Percentiles rank a stretch among this genome's conserved stretches.
phyloP scores from a whole-genome alignment of 441 rosid species.

The Gossypium schwendimanii region DNA sequence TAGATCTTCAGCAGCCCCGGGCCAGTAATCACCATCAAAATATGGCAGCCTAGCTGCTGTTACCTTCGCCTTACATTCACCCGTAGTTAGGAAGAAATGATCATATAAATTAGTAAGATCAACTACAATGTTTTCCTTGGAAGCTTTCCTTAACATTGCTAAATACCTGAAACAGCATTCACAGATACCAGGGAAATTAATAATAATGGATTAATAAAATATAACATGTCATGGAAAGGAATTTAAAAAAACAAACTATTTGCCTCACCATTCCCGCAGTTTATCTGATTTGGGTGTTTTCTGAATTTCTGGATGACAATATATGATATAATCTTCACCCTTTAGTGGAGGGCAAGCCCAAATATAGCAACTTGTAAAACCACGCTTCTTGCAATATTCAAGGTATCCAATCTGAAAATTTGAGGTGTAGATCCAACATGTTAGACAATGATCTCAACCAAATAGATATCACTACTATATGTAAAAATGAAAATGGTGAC shows the following conservation, averaged over 20 bases:
- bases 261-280: constrained; percentile 87
- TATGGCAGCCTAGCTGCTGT: constrained; percentile 98
- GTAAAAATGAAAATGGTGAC: constrained; percentile 12
- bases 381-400: constrained; percentile 96
- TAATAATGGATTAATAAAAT: background rate
- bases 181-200: constrained; percentile 5
- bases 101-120: constrained; percentile 88
- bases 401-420: constrained; percentile 84
- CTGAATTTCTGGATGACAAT: constrained; percentile 99
- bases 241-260: background rate
- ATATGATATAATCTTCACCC: constrained; percentile 97
- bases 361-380: constrained; percentile 98
- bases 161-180: constrained; percentile 61
- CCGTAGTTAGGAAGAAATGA: constrained; percentile 77
- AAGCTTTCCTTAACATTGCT: constrained; percentile 82
- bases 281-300: constrained; percentile 99
- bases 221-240: background rate
- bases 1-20: constrained; percentile 98
- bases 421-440: constrained; percentile 10
- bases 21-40: constrained; percentile 99
- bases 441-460: constrained; percentile 3
- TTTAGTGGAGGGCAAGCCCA: constrained; percentile 99
- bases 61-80: constrained; percentile 88
- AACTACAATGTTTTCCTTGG: constrained; percentile 79
- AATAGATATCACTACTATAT: background rate